These are phyloP conservation scores for Cyberlindnera bimundalis DNA, from an alignment of 805 yeast species.

Conservation along the genomic window DNA sequence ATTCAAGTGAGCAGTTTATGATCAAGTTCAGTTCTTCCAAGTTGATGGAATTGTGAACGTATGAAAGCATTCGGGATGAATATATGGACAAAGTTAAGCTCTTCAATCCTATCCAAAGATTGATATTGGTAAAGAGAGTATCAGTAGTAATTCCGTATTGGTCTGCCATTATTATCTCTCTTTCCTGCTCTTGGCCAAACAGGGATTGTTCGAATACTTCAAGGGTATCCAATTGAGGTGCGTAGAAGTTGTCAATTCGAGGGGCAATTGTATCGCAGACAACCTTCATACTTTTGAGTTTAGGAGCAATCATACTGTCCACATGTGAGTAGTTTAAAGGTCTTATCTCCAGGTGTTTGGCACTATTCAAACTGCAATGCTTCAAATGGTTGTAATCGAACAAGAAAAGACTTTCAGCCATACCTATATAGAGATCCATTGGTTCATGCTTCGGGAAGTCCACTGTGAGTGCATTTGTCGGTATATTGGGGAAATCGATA, in stretches of 20 bases:
- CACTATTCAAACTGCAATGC: not conserved
- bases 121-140: slow-evolving; percentile 1
- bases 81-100: not conserved
- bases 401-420: slow-evolving; percentile 3
- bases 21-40: slow-evolving; percentile 2
- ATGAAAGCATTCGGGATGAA: slow-evolving; percentile 1
- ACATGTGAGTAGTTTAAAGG: not conserved
- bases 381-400: slow-evolving; percentile 1
- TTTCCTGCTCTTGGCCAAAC: slow-evolving; percentile 2
- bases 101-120: slow-evolving; percentile 4
- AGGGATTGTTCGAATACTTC: not conserved
- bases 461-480: slow-evolving; percentile 2
- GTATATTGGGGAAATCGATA: slow-evolving; percentile 6
- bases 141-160: slow-evolving; percentile 2
- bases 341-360: slow-evolving; percentile 1
- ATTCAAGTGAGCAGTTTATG: not conserved
- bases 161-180: slow-evolving; percentile 4
- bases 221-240: slow-evolving; percentile 3
- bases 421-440: slow-evolving; percentile 5
- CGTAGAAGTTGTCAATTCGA: slow-evolving; percentile 2
- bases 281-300: slow-evolving; percentile 1
- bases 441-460: slow-evolving; percentile 6
- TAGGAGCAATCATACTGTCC: slow-evolving; percentile 4
- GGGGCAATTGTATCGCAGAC: slow-evolving; percentile 6
- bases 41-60: not conserved